These are phyloP conservation scores for Ceraceosorus bombacis DNA, from an alignment of 1,284 basidiomycete species.

Conservation along the genomic window DNA sequence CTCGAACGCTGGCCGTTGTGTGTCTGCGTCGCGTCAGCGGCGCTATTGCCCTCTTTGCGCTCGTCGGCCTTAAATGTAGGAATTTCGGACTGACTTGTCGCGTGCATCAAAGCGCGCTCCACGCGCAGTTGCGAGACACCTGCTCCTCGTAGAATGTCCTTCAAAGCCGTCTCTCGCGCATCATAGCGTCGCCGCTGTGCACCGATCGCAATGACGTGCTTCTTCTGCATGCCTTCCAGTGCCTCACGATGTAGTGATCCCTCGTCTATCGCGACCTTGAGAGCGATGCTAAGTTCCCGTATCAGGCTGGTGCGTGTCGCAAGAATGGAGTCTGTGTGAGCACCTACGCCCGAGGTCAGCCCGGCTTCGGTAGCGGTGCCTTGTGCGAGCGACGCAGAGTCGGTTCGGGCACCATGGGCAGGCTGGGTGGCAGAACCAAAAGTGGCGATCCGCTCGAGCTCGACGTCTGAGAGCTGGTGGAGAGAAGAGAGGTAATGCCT, in stretches of 20 bases:
- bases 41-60: neutral
- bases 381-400: neutral
- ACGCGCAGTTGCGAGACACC: slow-evolving; percentile 6
- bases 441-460: slow-evolving; percentile 7
- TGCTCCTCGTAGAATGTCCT: slow-evolving; percentile 1
- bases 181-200: slow-evolving; percentile 2
- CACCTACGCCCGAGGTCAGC: too few species aligned
- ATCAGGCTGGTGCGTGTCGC: neutral
- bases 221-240: neutral
- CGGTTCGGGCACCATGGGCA: too few species aligned
- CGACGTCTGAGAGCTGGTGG: slow-evolving; percentile 11
- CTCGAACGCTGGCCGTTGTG: neutral
- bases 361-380: neutral
- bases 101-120: slow-evolving; percentile 1
- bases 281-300: neutral
- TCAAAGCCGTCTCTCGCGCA: slow-evolving; percentile 5
- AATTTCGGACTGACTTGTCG: slow-evolving; percentile 4
- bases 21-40: neutral
- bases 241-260: neutral
- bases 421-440: too few species aligned
- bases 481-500: slow-evolving; percentile 9
- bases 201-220: slow-evolving; percentile 4
- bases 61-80: slow-evolving; percentile 9
- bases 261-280: neutral
- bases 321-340: neutral